A percentile compares a stretch with the other conserved stretches of the same genome.
Conservation (phyloP, 23 red algal genomes). For the Gracilariopsis chorda region DNA sequence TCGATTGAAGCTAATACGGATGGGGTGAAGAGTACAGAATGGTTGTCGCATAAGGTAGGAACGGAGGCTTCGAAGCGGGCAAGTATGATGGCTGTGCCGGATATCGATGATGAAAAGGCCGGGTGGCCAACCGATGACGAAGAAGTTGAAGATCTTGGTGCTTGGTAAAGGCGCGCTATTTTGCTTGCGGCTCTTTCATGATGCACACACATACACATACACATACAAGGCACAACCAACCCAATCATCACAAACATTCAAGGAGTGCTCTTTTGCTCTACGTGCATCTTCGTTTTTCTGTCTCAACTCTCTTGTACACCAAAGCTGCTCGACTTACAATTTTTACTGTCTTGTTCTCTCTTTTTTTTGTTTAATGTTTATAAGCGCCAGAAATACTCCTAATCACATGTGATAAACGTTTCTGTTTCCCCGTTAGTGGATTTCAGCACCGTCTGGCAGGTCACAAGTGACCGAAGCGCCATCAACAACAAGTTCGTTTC, state of each 20-base stretch:
- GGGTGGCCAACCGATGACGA: conserved; percentile 31
- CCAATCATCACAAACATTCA: neutral
- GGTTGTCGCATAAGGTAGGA: neutral
- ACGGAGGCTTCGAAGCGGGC: neutral
- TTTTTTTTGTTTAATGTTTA: too few species aligned
- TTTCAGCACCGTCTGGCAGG: conserved; percentile 67
- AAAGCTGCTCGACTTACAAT: neutral
- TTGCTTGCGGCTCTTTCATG: too few species aligned
- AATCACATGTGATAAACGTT: neutral
- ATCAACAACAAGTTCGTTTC: conserved; percentile 12
- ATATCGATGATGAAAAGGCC: conserved; percentile 19
- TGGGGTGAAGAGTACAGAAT: neutral
- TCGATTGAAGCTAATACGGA: conserved; percentile 14
- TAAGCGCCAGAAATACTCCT: too few species aligned
- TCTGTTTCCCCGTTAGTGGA: conserved; percentile 44
- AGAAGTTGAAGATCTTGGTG: conserved; percentile 42
- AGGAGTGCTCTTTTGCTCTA: neutral
- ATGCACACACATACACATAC: too few species aligned
- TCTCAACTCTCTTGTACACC: neutral
- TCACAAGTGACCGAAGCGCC: conserved; percentile 26
- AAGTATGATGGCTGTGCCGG: neutral
- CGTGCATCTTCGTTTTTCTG: neutral
- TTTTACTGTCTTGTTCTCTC: neutral
- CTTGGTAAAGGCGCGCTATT: conserved; percentile 7
- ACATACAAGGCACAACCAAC: too few species aligned